phyloP scores from a whole-genome alignment of 768 basidiomycete species.

The Lanmaoa pseudosensibilis region DNA sequence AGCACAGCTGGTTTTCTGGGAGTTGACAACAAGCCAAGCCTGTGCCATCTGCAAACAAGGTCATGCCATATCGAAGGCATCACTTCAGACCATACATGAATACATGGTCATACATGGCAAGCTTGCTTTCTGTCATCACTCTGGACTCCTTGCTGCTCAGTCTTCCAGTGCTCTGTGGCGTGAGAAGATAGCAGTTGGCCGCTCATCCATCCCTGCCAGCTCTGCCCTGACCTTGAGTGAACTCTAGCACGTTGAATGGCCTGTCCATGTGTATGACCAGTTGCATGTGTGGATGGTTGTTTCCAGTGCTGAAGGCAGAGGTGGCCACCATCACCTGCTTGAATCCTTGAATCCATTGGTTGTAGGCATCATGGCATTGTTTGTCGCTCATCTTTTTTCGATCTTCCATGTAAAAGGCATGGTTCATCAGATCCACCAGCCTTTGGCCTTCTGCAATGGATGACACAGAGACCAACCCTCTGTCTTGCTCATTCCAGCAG shows the following conservation, averaged over 20 bases:
- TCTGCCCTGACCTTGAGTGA: no score
- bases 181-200: neutral
- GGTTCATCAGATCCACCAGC: neutral
- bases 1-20: no score
- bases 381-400: neutral
- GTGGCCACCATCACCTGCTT: conserved; percentile 16
- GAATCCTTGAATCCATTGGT: conserved; percentile 9
- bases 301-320: conserved; percentile 24
- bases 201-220: conserved; percentile 3
- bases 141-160: no score
- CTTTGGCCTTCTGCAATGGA: neutral
- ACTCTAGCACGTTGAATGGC: conserved; percentile 8
- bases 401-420: conserved; percentile 8
- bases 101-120: no score
- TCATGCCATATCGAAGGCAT: no score
- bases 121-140: no score
- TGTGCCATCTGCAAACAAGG: no score
- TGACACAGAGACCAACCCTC: conserved; percentile 13
- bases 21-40: no score
- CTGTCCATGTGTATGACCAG: conserved; percentile 18
- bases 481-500: neutral
- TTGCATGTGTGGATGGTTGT: conserved; percentile 21
- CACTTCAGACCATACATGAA: no score
- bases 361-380: neutral
- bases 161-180: no score